Conservation (phyloP, 805 yeast species). For the Candida succiphila region DNA sequence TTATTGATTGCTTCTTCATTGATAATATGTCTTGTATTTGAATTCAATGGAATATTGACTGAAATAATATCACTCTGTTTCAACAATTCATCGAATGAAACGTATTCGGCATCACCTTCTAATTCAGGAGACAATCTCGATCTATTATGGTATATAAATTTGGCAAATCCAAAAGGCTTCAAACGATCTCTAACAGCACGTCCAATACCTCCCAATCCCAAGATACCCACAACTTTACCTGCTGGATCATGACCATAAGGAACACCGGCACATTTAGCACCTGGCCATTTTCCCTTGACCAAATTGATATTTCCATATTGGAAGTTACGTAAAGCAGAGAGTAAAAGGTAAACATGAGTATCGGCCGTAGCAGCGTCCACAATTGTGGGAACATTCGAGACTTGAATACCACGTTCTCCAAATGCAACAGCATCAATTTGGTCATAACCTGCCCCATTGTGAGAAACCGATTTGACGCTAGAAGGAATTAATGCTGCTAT, state of each 20-base stretch:
- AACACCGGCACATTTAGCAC: slow-evolving; percentile 37
- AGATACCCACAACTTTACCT: slow-evolving; percentile 67
- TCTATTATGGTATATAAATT: slow-evolving; percentile 68
- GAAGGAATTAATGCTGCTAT: slow-evolving; percentile 25
- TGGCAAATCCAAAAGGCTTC: slow-evolving; percentile 66
- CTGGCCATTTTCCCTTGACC: slow-evolving; percentile 54
- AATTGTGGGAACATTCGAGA: slow-evolving; percentile 43
- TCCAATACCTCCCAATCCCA: slow-evolving; percentile 90
- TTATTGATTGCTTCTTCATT: slow-evolving; percentile 47
- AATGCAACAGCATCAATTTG: slow-evolving; percentile 34
- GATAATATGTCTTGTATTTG: slow-evolving; percentile 60
- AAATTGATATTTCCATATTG: slow-evolving; percentile 46
- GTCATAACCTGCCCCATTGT: slow-evolving; percentile 54
- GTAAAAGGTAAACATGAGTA: slow-evolving; percentile 37
- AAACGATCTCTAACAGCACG: slow-evolving; percentile 66
- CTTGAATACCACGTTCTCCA: slow-evolving; percentile 30
- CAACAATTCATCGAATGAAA: slow-evolving; percentile 58
- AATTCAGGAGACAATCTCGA: slow-evolving; percentile 44
- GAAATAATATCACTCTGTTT: slow-evolving; percentile 58
- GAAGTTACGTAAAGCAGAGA: slow-evolving; percentile 49
- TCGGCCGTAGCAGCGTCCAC: slow-evolving; percentile 51
- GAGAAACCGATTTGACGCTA: slow-evolving; percentile 31
- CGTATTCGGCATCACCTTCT: slow-evolving; percentile 65
- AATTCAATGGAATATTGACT: slow-evolving; percentile 69
- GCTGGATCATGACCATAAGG: slow-evolving; percentile 67